Conservation (phyloP, 1,284 basidiomycete species). For the Trichosporon coremiiforme region DNA sequence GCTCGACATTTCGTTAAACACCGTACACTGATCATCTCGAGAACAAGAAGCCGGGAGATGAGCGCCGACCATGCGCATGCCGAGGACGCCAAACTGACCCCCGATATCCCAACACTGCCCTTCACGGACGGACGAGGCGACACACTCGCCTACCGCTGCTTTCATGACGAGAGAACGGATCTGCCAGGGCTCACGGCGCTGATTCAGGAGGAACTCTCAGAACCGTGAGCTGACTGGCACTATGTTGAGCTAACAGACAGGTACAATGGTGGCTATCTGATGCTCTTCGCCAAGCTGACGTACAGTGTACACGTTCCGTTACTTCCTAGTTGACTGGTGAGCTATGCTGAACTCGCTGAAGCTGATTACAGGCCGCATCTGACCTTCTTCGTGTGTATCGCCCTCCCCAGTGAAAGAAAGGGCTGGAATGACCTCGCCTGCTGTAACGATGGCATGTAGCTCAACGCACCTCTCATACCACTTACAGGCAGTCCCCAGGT, state of each 20-base stretch:
- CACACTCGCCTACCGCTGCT: slow-evolving; percentile 43
- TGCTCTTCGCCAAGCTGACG: not conserved
- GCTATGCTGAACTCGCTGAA: slow-evolving; percentile 50
- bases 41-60: slow-evolving; percentile 9
- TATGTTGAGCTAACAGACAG: slow-evolving; percentile 6
- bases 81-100: not conserved
- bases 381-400: slow-evolving; percentile 72
- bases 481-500: too few relatives aligned
- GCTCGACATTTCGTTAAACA: not conserved
- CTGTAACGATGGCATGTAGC: too few relatives aligned
- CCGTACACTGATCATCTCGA: not conserved
- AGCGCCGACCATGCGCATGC: slow-evolving; percentile 8
- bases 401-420: not conserved
- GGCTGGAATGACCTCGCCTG: too few relatives aligned
- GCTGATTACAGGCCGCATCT: slow-evolving; percentile 80
- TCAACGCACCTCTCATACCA: too few relatives aligned
- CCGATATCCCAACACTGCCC: slow-evolving; percentile 17
- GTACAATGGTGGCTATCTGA: slow-evolving; percentile 23
- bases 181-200: slow-evolving; percentile 78
- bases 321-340: slow-evolving; percentile 91
- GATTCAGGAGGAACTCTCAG: slow-evolving; percentile 88
- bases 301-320: slow-evolving; percentile 62
- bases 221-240: slow-evolving; percentile 72
- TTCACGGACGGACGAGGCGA: slow-evolving; percentile 32
- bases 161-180: slow-evolving; percentile 64